Evolutionary conservation across 345 rosid genomes (phyloP), one percentile per base, ranked within the genome.

Genomic region (Microthlaspi erraticum): DNA sequence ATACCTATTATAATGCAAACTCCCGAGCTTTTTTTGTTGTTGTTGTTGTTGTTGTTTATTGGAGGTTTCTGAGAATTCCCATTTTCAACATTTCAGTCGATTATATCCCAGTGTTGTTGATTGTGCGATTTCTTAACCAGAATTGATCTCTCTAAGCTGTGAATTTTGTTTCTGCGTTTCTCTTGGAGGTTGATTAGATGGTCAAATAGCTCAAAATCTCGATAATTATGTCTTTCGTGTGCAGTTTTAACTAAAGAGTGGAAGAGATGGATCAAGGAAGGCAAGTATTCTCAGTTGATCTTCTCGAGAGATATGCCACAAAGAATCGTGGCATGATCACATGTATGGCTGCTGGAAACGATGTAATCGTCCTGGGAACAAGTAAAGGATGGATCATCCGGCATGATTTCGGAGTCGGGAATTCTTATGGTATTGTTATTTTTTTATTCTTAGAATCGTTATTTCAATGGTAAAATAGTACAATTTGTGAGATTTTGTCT

Each of bases 341-440:
- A 9, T 92, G 95, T 75, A 89, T 94, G 99, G 89, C 98, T 16
- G 96, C 99, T 49, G 99, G 99, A 5, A 94, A 87, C 68, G 99
- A 94, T 71, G 98, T 94, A 32, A 94, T 94, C 56, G 82, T 88
- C 31, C 58, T 91, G 2, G 99, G 99, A 56, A 94, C 99, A 18
- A 91, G 98, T 74, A 89, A 83, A 75, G 98, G 99, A 26, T 94
- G 98, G 98, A 82, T 94, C 48, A 87, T 94, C 60, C 73, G 97
- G 10, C 91, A 94, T 75, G 98, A 94, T 76, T 94, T 94, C 52
- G 87, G 97, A 16, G 84, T 84, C 49, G 98, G 97, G 4, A 88
- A 83, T 71, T 87, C 97, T 66, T 71, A 44, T 70, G 99, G 98
- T 90, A 76, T 33, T 34, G 1, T 38, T 67, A 41, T 42, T 50